phyloP scores from a whole-genome alignment of 208 protist species.

The Leishmania gerbilli region DNA sequence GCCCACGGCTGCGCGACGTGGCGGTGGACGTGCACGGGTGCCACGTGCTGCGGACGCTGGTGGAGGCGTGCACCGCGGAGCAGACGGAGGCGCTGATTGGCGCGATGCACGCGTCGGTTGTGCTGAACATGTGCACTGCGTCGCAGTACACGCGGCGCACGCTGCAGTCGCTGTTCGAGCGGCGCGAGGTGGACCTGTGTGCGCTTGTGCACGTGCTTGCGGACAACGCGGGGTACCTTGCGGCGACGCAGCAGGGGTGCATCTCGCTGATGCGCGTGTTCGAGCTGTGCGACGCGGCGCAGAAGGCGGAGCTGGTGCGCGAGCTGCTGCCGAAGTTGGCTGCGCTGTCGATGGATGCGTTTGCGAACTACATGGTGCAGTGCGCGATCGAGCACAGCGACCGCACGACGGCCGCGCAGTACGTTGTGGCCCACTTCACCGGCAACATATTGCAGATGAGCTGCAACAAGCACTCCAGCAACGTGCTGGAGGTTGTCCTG shows the following conservation, averaged over 20 bases:
- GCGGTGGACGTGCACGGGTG: slow-evolving; percentile 76
- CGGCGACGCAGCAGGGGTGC: slow-evolving; percentile 87
- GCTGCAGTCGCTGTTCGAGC: slow-evolving; percentile 76
- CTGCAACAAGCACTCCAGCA: slow-evolving; percentile 66
- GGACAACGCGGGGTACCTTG: slow-evolving; percentile 73
- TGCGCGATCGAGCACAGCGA: slow-evolving; percentile 80
- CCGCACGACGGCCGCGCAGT: slow-evolving; percentile 55
- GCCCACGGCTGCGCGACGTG: slow-evolving; percentile 46
- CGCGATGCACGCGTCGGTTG: slow-evolving; percentile 63
- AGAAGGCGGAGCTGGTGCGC: slow-evolving; percentile 64
- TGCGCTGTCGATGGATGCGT: slow-evolving; percentile 74
- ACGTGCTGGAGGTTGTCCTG: slow-evolving; percentile 86
- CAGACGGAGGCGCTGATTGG: slow-evolving; percentile 59
- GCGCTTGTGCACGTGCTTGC: slow-evolving; percentile 65
- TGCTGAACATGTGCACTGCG: slow-evolving; percentile 81
- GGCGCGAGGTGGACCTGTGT: slow-evolving; percentile 58
- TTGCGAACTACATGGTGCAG: slow-evolving; percentile 92
- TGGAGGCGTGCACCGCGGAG: slow-evolving; percentile 50
- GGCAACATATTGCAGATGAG: slow-evolving; percentile 75
- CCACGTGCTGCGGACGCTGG: slow-evolving; percentile 68
- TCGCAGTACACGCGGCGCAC: slow-evolving; percentile 82
- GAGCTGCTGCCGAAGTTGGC: slow-evolving; percentile 66
- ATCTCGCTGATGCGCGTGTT: slow-evolving; percentile 88
- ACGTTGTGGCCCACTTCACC: slow-evolving; percentile 56
- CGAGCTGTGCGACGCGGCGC: slow-evolving; percentile 57